These are phyloP conservation scores for Arthrobotrys sinensis DNA, from an alignment of 2,329 filamentous ascomycete species.

Conservation along the genomic window DNA sequence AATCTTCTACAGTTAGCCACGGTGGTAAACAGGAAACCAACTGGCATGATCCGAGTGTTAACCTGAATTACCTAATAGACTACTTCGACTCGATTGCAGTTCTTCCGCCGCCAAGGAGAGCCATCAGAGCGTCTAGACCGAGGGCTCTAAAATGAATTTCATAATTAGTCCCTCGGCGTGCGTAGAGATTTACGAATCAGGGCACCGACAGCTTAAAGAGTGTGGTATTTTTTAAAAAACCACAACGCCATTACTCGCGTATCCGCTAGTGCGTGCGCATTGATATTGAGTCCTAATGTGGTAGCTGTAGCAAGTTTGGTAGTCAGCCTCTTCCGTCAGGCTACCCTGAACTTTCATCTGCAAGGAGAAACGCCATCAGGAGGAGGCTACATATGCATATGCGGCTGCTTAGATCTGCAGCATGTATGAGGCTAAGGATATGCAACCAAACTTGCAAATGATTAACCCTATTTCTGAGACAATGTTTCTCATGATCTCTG, in stretches of 20 bases:
- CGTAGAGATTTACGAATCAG: background rate
- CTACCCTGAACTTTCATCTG: background rate
- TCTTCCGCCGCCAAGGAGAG: background rate
- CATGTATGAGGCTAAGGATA: background rate
- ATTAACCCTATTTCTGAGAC: constrained; percentile 11
- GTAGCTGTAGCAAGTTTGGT: constrained; percentile 19
- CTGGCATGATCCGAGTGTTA: constrained; percentile 1
- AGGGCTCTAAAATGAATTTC: background rate
- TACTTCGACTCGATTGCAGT: background rate
- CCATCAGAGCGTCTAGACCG: background rate
- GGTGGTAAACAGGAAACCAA: background rate
- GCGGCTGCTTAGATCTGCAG: background rate
- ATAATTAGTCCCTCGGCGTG: constrained; percentile 4
- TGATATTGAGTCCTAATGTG: constrained; percentile 9
- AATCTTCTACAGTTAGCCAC: background rate
- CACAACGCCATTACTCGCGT: constrained; percentile 15
- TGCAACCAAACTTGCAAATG: background rate
- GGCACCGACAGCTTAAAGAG: background rate
- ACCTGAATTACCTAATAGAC: background rate
- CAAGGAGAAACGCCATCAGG: background rate
- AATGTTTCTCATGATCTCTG: background rate
- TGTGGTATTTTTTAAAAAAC: constrained; percentile 2
- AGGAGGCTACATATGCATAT: constrained; percentile 19
- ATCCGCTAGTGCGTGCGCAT: constrained; percentile 10
- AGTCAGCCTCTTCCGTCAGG: constrained; percentile 13